Conservation (phyloP, 805 yeast species). For the Pichia membranifaciens region DNA sequence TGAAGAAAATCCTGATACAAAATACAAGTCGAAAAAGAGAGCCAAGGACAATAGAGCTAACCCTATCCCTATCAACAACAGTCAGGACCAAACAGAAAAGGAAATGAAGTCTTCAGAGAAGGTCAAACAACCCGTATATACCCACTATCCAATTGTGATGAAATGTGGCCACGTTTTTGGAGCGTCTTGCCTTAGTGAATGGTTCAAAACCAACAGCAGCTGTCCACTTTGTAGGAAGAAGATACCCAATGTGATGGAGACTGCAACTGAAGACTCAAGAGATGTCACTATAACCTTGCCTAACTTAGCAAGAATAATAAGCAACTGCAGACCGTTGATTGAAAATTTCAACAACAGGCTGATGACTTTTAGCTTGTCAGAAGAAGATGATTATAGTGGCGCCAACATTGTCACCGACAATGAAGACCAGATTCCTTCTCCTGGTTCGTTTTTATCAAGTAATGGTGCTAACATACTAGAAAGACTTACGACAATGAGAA, state of each 20-base stretch:
- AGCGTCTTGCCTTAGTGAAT: constrained; percentile 70
- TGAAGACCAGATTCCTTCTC: neutral
- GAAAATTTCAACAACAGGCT: constrained; percentile 28
- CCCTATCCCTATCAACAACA: neutral
- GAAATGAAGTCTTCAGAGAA: constrained; percentile 1
- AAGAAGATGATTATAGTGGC: constrained; percentile 16
- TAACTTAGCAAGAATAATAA: constrained; percentile 31
- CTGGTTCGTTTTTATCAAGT: neutral
- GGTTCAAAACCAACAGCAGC: constrained; percentile 69
- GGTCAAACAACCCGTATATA: constrained; percentile 23
- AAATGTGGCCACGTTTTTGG: constrained; percentile 91
- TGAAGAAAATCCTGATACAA: neutral
- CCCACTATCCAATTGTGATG: constrained; percentile 64
- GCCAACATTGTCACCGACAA: neutral
- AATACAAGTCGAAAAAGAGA: constrained; percentile 8
- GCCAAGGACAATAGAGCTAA: constrained; percentile 2
- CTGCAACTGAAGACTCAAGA: constrained; percentile 6
- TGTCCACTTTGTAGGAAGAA: constrained; percentile 83
- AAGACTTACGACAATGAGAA: constrained; percentile 4
- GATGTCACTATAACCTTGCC: constrained; percentile 32
- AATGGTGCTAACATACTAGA: neutral
- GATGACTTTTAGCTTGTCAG: constrained; percentile 29
- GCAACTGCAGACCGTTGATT: constrained; percentile 28
- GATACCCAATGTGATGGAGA: constrained; percentile 33
- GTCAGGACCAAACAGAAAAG: neutral